Conservation (phyloP, 2,329 filamentous ascomycete genomes). For the Rhynchosporium secalis region DNA sequence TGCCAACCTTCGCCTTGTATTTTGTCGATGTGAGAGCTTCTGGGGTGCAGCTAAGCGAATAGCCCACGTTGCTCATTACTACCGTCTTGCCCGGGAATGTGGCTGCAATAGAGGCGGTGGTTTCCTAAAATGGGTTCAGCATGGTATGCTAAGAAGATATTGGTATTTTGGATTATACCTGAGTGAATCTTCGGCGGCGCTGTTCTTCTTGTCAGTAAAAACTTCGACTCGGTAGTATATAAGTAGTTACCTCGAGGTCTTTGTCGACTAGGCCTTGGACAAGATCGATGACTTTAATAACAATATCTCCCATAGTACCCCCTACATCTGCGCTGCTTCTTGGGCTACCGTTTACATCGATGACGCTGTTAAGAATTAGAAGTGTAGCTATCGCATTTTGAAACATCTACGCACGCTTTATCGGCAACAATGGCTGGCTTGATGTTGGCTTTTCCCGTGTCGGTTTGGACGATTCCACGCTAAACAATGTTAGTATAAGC, state of each 20-base stretch:
- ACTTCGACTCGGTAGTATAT: neutral
- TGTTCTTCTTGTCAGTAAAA: neutral
- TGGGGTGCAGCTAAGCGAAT: constrained; percentile 17
- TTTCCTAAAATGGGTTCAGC: neutral
- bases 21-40: constrained; percentile 17
- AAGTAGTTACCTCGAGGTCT: constrained; percentile 17
- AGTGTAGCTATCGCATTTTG: neutral
- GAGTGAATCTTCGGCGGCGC: constrained; percentile 26
- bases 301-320: constrained; percentile 16
- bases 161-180: neutral
- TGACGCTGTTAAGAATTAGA: neutral
- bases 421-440: constrained; percentile 12
- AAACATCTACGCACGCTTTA: neutral
- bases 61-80: constrained; percentile 26
- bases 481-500: constrained; percentile 7
- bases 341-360: constrained; percentile 4
- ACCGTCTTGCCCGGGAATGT: constrained; percentile 23
- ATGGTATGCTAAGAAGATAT: too few relatives aligned
- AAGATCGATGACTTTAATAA: constrained; percentile 23
- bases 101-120: constrained; percentile 14
- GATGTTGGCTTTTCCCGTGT: constrained; percentile 15
- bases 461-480: constrained; percentile 20
- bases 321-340: constrained; percentile 21
- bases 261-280: constrained; percentile 25
- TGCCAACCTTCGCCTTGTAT: constrained; percentile 27